These are phyloP conservation scores for Penicilliopsis zonata DNA, from an alignment of 495 filamentous ascomycete genomes.

Conservation along the genomic window DNA sequence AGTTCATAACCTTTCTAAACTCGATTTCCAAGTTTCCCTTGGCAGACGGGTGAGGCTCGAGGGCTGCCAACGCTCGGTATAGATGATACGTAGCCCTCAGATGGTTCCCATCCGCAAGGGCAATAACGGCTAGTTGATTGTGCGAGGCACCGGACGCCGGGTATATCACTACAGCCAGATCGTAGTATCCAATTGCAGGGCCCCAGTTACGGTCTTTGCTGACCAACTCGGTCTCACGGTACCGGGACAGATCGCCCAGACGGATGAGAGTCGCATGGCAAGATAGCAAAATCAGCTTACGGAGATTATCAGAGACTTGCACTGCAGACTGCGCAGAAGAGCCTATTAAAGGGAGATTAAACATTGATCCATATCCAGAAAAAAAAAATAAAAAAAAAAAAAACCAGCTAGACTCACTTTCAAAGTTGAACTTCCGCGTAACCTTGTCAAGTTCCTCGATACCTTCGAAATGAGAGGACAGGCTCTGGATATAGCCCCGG, in stretches of 20 bases:
- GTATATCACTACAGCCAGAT: slow-evolving; percentile 63
- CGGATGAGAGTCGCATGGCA: slow-evolving; percentile 77
- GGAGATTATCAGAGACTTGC: slow-evolving; percentile 33
- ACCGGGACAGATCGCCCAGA: slow-evolving; percentile 84
- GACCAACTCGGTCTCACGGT: slow-evolving; percentile 60
- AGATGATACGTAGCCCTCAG: slow-evolving; percentile 79
- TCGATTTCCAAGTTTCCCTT: slow-evolving; percentile 65
- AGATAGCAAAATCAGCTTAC: slow-evolving; percentile 49
- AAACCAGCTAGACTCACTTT: slow-evolving; percentile 26
- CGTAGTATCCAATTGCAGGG: slow-evolving; percentile 73
- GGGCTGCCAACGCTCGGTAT: slow-evolving; percentile 64
- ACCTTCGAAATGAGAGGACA: slow-evolving; percentile 59
- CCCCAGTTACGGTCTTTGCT: slow-evolving; percentile 65
- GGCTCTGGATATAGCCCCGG: slow-evolving; percentile 64
- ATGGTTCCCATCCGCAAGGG: slow-evolving; percentile 61
- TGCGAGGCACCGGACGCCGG: slow-evolving; percentile 71
- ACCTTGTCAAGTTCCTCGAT: slow-evolving; percentile 63
- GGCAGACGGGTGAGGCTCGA: slow-evolving; percentile 61
- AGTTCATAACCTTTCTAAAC: slow-evolving; percentile 57
- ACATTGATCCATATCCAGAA: slow-evolving; percentile 12
- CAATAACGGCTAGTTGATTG: slow-evolving; percentile 83
- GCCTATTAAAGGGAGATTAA: slow-evolving; percentile 18
- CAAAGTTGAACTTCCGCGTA: slow-evolving; percentile 53
- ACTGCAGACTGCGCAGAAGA: slow-evolving; percentile 24
- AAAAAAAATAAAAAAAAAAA: slow-evolving; percentile 4